Base-by-base conservation (phyloP, 805 yeast species). In the Yamadazyma tumulicola region DNA sequence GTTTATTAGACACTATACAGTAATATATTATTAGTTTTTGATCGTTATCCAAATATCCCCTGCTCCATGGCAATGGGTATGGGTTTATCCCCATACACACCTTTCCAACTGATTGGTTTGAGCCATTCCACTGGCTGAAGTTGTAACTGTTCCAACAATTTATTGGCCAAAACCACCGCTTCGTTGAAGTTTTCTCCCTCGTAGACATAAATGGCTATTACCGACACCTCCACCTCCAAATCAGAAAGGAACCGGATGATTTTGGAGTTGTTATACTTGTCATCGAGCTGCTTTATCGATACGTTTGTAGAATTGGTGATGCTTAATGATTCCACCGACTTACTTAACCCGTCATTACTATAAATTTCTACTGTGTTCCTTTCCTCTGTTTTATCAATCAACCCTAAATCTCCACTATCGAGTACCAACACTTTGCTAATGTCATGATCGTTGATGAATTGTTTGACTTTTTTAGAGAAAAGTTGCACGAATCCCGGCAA, bases 181-280 rank as follows among this genome's bases (percentile, higher is more conserved):
- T 88, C 96, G 14, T 57, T 51, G 19, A 80, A 73, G 55, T 91
- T 91, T 56, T 89, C 97, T 21, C 97, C 97, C 54, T 89, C 97
- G 56, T 85, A 87, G 1, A 82, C 94, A 52, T 71, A 79, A 12
- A 75, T 65, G 8, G 75, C 74, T n/a, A 75, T 41, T 4, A 73
- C 70, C 15, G 26, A 27, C 4, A 23, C 4, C 13, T 24, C 6
- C 14, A 39, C 28, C 4, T 35, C 21, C 17, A 40, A 10, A 7
- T 26, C 17, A 4, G 33, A 16, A 16, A 45, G 30, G 8, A 16
- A 29, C 25, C 41, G 41, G 3, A 46, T 41, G 13, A 38, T 43
- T 8, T 31, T 38, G 16, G 52, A 38, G 17, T 45, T 30, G 9
- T 35, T 32, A 15, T 34, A 34, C 16, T 8, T 16, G 11, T 28